Conservation (phyloP, 495 filamentous ascomycete genomes). For the Rhizodiscina lignyota region DNA sequence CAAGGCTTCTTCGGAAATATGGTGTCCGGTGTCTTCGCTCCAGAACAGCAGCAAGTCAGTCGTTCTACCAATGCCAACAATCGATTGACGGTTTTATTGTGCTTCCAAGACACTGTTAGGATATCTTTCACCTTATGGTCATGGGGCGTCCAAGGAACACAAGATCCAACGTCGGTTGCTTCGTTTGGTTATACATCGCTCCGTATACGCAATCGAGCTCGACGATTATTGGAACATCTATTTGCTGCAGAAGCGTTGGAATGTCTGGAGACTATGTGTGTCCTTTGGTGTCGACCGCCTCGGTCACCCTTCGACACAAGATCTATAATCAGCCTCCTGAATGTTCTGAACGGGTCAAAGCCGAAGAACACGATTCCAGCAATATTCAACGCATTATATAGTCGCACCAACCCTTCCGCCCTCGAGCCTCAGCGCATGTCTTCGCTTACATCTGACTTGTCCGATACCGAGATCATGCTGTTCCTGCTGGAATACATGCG, state of each 20-base stretch:
- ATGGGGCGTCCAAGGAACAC: conserved; percentile 56
- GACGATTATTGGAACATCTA: conserved; percentile 78
- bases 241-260: conserved; percentile 91
- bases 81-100: conserved; percentile 80
- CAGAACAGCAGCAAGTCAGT: conserved; percentile 50
- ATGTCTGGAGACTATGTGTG: conserved; percentile 78
- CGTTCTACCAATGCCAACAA: conserved; percentile 78
- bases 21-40: conserved; percentile 80
- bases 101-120: conserved; percentile 87
- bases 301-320: conserved; percentile 15
- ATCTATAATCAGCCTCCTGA: conserved; percentile 63
- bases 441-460: conserved; percentile 65
- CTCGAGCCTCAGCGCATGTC: conserved; percentile 70
- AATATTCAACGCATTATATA: conserved; percentile 95
- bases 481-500: conserved; percentile 81
- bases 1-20: conserved; percentile 95
- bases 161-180: conserved; percentile 54
- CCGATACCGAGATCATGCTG: conserved; percentile 64
- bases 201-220: conserved; percentile 74
- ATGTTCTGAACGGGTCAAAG: conserved; percentile 78
- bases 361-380: conserved; percentile 88
- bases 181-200: conserved; percentile 82
- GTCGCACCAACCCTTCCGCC: conserved; percentile 68
- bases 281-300: conserved; percentile 50
- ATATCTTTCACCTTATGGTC: conserved; percentile 91